Evolutionary conservation across 2,329 filamentous ascomycete species (phyloP).

Genomic region (Botrytis byssoidea): DNA sequence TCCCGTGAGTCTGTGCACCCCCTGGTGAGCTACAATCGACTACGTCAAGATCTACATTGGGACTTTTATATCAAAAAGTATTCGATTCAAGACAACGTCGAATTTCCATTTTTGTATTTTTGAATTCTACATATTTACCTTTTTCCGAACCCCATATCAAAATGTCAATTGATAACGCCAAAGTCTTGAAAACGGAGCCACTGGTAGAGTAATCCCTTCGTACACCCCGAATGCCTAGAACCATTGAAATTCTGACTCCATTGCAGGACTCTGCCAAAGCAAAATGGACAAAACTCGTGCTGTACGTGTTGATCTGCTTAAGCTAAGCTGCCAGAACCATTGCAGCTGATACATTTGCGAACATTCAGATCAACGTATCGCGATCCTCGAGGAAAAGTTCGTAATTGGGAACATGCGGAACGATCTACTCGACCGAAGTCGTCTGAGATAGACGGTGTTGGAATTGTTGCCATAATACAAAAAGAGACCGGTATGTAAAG

Average conservation of each 20-base stretch:
- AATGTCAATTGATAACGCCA: conserved; percentile 15
- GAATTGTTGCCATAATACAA: conserved; percentile 68
- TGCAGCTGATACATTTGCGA: conserved; percentile 1
- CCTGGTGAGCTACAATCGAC: conserved; percentile 5
- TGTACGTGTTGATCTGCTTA: conserved; percentile 42
- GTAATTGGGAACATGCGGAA: conserved; percentile 72
- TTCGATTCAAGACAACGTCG: neutral
- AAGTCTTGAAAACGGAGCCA: conserved; percentile 17
- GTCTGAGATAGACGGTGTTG: conserved; percentile 68
- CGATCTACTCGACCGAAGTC: conserved; percentile 63
- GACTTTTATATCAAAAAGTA: conserved; percentile 11
- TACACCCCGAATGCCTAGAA: neutral
- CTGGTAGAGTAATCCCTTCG: neutral
- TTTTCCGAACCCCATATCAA: neutral
- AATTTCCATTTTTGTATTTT: neutral
- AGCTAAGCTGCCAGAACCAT: neutral
- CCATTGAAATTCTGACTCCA: conserved; percentile 2
- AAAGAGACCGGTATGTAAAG: conserved; percentile 46
- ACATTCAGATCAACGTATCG: conserved; percentile 57
- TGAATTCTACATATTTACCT: neutral
- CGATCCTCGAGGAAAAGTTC: conserved; percentile 57
- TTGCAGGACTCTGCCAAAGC: conserved; percentile 45
- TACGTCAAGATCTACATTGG: conserved; percentile 16
- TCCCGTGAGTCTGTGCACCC: too few species aligned
- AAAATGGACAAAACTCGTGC: conserved; percentile 58